phyloP scores from a whole-genome alignment of 768 basidiomycete genomes.

The Agaricus subrufescens region DNA sequence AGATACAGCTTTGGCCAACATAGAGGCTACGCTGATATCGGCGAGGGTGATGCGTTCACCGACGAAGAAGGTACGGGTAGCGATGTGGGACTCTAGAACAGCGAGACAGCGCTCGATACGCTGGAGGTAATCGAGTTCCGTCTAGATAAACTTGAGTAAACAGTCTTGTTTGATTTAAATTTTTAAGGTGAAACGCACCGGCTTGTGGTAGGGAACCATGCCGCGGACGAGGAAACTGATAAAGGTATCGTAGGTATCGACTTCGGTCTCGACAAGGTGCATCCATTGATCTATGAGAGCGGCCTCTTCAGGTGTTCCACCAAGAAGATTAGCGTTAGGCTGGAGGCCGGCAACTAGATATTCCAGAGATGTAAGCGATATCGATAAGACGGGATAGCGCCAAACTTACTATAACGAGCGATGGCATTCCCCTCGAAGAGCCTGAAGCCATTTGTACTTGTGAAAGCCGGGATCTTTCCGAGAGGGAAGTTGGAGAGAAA shows the following conservation, averaged over 20 bases:
- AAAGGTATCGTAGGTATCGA: conserved; percentile 33
- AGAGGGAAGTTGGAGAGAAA: conserved; percentile 72
- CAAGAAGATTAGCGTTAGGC: conserved; percentile 77
- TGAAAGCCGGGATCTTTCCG: conserved; percentile 83
- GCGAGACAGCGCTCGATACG: conserved; percentile 52
- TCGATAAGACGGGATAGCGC: conserved; percentile 23
- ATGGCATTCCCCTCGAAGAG: conserved; percentile 78
- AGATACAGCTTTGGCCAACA: conserved; percentile 49
- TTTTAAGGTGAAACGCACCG: conserved; percentile 37
- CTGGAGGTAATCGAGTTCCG: conserved; percentile 52
- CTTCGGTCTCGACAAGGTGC: conserved; percentile 67
- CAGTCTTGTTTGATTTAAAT: neutral
- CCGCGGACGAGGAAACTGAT: conserved; percentile 42
- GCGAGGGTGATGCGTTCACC: conserved; percentile 94
- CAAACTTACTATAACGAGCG: conserved; percentile 80
- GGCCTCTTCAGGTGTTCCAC: conserved; percentile 54
- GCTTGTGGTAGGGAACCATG: conserved; percentile 74
- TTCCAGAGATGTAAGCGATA: conserved; percentile 12
- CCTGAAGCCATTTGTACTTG: conserved; percentile 70
- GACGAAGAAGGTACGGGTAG: conserved; percentile 83
- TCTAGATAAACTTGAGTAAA: conserved; percentile 27
- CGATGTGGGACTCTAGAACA: conserved; percentile 71
- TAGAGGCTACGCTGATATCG: conserved; percentile 67
- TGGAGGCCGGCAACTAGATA: conserved; percentile 66
- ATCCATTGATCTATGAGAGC: conserved; percentile 87